Evolutionary conservation across 225 moss, liverwort and hornwort genomes (phyloP), one percentile per base, ranked within the genome.

Genomic region (Polytrichum formosum): DNA sequence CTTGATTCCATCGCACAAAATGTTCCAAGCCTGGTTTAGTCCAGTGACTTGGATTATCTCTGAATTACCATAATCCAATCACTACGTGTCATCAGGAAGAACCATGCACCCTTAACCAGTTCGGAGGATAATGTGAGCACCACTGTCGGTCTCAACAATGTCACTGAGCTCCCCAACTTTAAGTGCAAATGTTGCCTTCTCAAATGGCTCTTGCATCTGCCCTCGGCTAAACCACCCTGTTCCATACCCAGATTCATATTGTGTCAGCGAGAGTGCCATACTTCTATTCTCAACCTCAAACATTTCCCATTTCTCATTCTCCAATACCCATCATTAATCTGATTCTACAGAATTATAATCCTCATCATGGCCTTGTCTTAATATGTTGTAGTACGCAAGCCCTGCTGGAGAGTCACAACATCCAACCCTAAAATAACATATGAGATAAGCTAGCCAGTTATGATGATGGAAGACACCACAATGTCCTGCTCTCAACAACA

Each of bases 191-290:
- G 90, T 78, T 22, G 90, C 90, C 23, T 82, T 82, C 74, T 90
- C 90, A 67, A 90, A 90, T 8, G 90, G 83, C 76, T 90, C 87
- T 79, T 90, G 90, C 90, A 87, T 90, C 70, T 90, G 83, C 26
- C 90, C 86, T 28, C 79, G 86, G 55, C 83, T 72, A 33, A 89
- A 89, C 89, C 89, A 89, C 30, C 89, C 89, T 89, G 83, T 58
- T 74, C 70, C 69, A 67, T 37, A 29, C 70, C 29, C 66, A 77
- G 18, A 64, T 9, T 18, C 53, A 74, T 60, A 64, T 18, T 17
- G 26, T 28, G 62, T 23, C 17, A 63, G 62, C 27, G 1, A 63
- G 62, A 63, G 59, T 59, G 46, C 16, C 46, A 46, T 46, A 46
- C 46, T 46, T 46, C 4, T 46, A 46, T 46, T 23, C 2, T 10